A percentile compares a stretch with the other conserved stretches of the same genome.
phyloP scores from a whole-genome alignment of 176 grass and related monocot genomes.

The Cenchrus purpureus region DNA sequence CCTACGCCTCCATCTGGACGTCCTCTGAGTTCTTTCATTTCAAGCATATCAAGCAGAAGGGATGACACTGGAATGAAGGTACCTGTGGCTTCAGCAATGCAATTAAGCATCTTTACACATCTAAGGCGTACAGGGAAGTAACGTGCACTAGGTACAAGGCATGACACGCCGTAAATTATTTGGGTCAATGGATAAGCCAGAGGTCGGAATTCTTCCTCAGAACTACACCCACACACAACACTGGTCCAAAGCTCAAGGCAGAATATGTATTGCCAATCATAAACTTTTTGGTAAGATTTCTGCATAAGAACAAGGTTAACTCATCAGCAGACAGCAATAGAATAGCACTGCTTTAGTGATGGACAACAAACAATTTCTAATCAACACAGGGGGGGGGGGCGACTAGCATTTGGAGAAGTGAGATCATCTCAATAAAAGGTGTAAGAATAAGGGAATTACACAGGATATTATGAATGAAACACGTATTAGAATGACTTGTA shows the following conservation, averaged over 20 bases:
- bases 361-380: conserved; percentile 15
- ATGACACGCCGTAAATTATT: conserved; percentile 88
- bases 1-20: conserved; percentile 77
- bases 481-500: conserved; percentile 11
- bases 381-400: neutral
- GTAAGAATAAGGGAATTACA: conserved; percentile 4
- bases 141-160: conserved; percentile 73
- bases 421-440: conserved; percentile 8
- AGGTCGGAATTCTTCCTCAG: conserved; percentile 70
- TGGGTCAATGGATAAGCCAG: conserved; percentile 91
- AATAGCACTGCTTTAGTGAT: neutral
- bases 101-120: conserved; percentile 92
- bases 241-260: conserved; percentile 95
- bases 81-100: conserved; percentile 78
- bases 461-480: neutral
- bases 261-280: conserved; percentile 98
- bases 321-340: conserved; percentile 21
- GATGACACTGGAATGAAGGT: conserved; percentile 80
- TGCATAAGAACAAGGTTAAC: conserved; percentile 42
- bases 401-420: neutral
- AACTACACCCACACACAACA: conserved; percentile 69
- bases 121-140: conserved; percentile 88
- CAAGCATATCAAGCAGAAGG: conserved; percentile 78
- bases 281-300: conserved; percentile 94
- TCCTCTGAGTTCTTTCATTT: conserved; percentile 94